These are phyloP conservation scores for Puccinia horiana DNA, from an alignment of 1,284 basidiomycete species.

Conservation along the genomic window DNA sequence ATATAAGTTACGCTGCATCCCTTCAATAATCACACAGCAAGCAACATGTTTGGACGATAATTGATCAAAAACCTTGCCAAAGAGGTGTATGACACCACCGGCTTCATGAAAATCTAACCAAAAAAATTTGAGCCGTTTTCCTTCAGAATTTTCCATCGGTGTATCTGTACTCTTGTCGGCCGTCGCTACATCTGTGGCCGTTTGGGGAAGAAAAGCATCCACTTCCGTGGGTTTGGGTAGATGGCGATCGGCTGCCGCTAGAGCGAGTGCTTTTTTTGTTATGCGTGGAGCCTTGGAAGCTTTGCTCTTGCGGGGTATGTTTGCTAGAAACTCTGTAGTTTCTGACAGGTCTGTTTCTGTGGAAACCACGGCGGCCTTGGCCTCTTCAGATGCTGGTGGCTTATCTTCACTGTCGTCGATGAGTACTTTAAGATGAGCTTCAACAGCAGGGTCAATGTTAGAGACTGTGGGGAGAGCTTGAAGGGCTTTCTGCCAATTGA, in stretches of 20 bases:
- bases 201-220: slow-evolving; percentile 47
- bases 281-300: slow-evolving; percentile 53
- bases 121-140: slow-evolving; percentile 76
- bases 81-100: slow-evolving; percentile 74
- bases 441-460: slow-evolving; percentile 13
- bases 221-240: slow-evolving; percentile 31
- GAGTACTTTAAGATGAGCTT: slow-evolving; percentile 50
- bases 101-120: slow-evolving; percentile 90
- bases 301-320: slow-evolving; percentile 48
- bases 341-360: slow-evolving; percentile 1
- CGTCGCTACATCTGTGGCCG: slow-evolving; percentile 39
- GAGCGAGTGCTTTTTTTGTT: slow-evolving; percentile 60
- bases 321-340: slow-evolving; percentile 50
- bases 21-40: slow-evolving; percentile 81
- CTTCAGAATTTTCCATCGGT: slow-evolving; percentile 67
- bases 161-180: slow-evolving; percentile 63
- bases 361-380: neutral
- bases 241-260: slow-evolving; percentile 59
- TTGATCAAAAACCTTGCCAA: slow-evolving; percentile 84
- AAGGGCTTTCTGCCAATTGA: slow-evolving; percentile 42
- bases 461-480: slow-evolving; percentile 22
- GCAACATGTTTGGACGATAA: slow-evolving; percentile 72
- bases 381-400: slow-evolving; percentile 46
- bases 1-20: slow-evolving; percentile 88
- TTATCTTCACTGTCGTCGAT: slow-evolving; percentile 51